Evolutionary conservation across 208 protist species (phyloP).

Genomic region (Leishmania tarentolae): DNA sequence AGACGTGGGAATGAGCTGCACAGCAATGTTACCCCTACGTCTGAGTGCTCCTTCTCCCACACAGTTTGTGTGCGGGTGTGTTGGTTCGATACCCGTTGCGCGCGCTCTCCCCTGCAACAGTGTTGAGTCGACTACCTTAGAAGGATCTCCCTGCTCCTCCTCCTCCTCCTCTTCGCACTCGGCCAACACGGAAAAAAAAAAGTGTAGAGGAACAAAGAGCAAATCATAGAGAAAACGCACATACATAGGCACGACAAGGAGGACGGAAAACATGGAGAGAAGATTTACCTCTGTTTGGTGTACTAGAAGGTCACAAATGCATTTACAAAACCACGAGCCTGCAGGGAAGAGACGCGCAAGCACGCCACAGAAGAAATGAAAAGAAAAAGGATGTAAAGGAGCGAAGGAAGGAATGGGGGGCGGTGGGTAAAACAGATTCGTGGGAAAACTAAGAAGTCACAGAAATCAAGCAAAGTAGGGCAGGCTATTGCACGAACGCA

Average conservation of each 20-base stretch:
- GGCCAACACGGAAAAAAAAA: too few species aligned
- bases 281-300: not conserved
- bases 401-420: too few species aligned
- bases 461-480: too few species aligned
- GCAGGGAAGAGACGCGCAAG: not conserved
- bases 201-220: not conserved
- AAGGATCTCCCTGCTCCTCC: not conserved
- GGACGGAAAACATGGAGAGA: constrained; percentile 5
- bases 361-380: not conserved
- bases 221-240: not conserved
- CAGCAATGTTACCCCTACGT: not conserved
- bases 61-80: not conserved
- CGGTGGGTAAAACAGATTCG: too few species aligned
- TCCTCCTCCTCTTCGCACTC: too few species aligned
- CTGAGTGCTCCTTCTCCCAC: not conserved
- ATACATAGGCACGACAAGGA: not conserved
- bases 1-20: not conserved
- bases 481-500: too few species aligned
- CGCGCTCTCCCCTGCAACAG: not conserved
- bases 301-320: not conserved
- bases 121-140: not conserved
- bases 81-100: not conserved
- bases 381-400: not conserved
- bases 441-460: too few species aligned
- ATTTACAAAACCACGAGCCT: not conserved